Evolutionary conservation across 129 eudicot genomes (phyloP), one percentile per base, ranked within the genome.

Genomic region (Mikania micrantha): DNA sequence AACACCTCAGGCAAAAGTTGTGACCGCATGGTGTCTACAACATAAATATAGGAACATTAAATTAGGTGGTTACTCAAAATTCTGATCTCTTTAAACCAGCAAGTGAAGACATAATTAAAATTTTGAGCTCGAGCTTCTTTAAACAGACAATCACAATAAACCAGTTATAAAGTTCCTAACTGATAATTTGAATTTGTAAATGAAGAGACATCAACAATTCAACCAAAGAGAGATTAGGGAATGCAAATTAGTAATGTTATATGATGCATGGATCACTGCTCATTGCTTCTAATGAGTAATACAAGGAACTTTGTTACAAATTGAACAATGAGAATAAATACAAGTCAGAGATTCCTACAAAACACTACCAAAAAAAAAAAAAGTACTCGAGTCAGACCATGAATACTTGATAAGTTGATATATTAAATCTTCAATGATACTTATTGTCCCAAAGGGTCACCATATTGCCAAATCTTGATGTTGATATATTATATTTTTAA

Each of bases 1-100:
- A 91, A 70, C 97, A 91, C 70, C 83, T 91, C 70, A 91, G 58
- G 77, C 97, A 88, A 49, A 91, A 91, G 73, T 91, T 91, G 77
- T 91, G 97, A 20, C 97, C 96, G 32, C 97, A 91, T 0, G 94
- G 94, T 15, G 96, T 91, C 97, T 91, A 88, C 27, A 44, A 84
- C 53, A 49, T 16, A 54, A 72, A 56, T 24, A 60, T 9, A 58
- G n/a, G 8, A 38, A n/a, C 65, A 50, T 73, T 73, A 50, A 72
- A 27, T 47, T 13, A 15, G 3, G 38, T n/a, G n/a, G n/a, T n/a
- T n/a, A n/a, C n/a, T n/a, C n/a, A n/a, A n/a, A n/a, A n/a, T n/a
- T n/a, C n/a, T n/a, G n/a, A n/a, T n/a, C n/a, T n/a, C n/a, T 15
- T 20, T n/a, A 44, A 17, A 15, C 5, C 50, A 44, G 22, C 21